phyloP scores from a whole-genome alignment of 2,329 filamentous ascomycete species.

The Exophiala viscosa region DNA sequence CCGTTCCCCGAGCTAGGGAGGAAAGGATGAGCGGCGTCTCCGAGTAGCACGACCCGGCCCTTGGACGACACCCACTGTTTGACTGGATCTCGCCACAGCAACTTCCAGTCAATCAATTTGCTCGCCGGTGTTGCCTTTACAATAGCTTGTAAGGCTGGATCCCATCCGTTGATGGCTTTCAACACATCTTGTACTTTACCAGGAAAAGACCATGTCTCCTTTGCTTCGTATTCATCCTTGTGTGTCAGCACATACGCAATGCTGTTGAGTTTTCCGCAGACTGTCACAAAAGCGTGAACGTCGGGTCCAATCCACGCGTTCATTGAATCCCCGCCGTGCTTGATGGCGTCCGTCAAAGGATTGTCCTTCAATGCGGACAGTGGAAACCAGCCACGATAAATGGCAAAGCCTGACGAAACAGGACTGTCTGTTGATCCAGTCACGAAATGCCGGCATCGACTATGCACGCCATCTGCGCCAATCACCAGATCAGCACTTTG shows the following conservation, averaged over 20 bases:
- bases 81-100: slow-evolving; percentile 16
- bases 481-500: neutral
- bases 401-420: neutral
- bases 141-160: slow-evolving; percentile 36
- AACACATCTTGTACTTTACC: slow-evolving; percentile 47
- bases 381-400: neutral
- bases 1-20: slow-evolving; percentile 48
- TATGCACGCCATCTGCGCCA: neutral
- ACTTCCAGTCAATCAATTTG: slow-evolving; percentile 14
- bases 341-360: neutral
- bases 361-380: neutral
- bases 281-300: neutral
- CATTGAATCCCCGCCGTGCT: neutral
- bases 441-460: neutral
- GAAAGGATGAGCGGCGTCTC: slow-evolving; percentile 50
- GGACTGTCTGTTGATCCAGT: neutral
- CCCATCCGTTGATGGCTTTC: slow-evolving; percentile 50
- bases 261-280: neutral
- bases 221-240: slow-evolving; percentile 50
- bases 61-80: slow-evolving; percentile 35
- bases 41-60: slow-evolving; percentile 46
- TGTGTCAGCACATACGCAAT: neutral
- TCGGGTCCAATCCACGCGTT: neutral
- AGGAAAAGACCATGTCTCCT: slow-evolving; percentile 47
- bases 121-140: slow-evolving; percentile 18